Base-by-base conservation (phyloP, 331 rosid genomes). In the Telfairia occidentalis region DNA sequence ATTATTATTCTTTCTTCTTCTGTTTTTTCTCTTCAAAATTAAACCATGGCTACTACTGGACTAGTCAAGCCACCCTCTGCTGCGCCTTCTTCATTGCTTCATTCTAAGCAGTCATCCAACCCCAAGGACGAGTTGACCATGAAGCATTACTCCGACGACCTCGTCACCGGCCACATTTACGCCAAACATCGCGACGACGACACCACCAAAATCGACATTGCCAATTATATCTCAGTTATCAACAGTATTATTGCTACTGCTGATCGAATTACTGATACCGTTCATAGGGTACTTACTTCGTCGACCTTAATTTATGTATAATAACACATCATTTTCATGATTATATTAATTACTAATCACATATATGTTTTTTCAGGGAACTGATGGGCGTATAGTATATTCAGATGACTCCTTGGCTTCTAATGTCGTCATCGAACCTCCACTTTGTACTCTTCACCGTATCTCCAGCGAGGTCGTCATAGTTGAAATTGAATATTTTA, bases 391-490 rank as follows among this genome's bases (percentile, higher is more conserved):
- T 13, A 1, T 67, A 34, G 54, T 67, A 8, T 21, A 67, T 5
- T 40, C 74, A 67, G 7, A 67, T 3, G 74, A 67, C 30, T 67
- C 74, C 10, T 67, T 67, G 10, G 49, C 54, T 23, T 67, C 74
- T 0, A 9, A 5, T 67, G 74, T 24, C 12, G 34, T 67, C 54
- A 40, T 67, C 21, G 74, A 67, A 54, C 74, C 74, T 2, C 74
- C 74, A 2, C 74, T 67, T 1, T 67, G 74, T 42, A 42, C 74
- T 7, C 74, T 67, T 24, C 74, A 67, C 16, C 54, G 37, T 67
- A 43, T 67, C 19, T 67, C 74, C 3, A 67, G 74, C 23, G 74
- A 67, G 74, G 74, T 67, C n/a, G n/a, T n/a, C n/a, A n/a, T n/a
- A n/a, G n/a, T n/a, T n/a, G n/a, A n/a, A n/a, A n/a, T n/a, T n/a